Evolutionary conservation across 2,329 filamentous ascomycete genomes (phyloP).

Genomic region (Fusarium temperatum): DNA sequence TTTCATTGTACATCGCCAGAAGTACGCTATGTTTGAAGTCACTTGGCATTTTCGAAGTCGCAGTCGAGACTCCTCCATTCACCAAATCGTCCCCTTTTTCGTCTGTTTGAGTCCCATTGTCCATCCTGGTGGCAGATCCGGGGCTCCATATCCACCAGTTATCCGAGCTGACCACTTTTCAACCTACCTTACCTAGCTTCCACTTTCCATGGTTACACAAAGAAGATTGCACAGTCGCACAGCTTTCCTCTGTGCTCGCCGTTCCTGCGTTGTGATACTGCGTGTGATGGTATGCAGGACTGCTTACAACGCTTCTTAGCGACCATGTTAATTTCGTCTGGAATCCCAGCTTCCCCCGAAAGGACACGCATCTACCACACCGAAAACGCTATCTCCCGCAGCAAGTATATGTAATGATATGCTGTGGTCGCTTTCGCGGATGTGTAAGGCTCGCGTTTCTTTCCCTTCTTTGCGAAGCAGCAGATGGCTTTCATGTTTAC

Average conservation of each 20-base stretch:
- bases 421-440: neutral
- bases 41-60: conserved; percentile 2
- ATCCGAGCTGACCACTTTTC: conserved; percentile 32
- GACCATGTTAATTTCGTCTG: neutral
- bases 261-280: conserved; percentile 22
- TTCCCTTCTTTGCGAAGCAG: neutral
- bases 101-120: conserved; percentile 18
- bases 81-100: neutral
- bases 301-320: neutral
- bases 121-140: conserved; percentile 29
- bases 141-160: conserved; percentile 36
- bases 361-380: conserved; percentile 9
- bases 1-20: neutral
- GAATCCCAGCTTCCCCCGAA: neutral
- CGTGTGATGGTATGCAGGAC: neutral
- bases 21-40: neutral
- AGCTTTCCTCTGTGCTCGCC: conserved; percentile 20
- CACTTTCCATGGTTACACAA: conserved; percentile 5
- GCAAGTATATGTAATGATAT: neutral
- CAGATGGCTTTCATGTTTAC: neutral
- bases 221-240: conserved; percentile 10
- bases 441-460: neutral
- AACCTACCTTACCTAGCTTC: neutral
- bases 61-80: neutral
- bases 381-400: conserved; percentile 5